phyloP scores from a whole-genome alignment of 2,329 filamentous ascomycete genomes.

The Rhinocladiella mackenziei region DNA sequence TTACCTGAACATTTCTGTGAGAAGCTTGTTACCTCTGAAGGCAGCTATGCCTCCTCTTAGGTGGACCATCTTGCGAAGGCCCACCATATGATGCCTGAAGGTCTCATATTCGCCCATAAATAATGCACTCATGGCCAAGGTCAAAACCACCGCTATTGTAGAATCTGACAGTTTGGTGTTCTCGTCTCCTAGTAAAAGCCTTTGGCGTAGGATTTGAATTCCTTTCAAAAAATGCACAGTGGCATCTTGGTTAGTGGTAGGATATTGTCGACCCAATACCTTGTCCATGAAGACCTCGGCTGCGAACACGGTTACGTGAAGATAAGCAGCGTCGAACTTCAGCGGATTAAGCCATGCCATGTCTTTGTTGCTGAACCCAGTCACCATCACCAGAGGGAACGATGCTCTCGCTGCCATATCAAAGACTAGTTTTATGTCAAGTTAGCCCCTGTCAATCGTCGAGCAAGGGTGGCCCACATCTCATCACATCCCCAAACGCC shows the following conservation, averaged over 20 bases:
- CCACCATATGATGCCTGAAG: conserved; percentile 37
- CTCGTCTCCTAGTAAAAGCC: conserved; percentile 28
- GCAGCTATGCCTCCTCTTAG: conserved; percentile 37
- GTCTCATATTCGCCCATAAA: conserved; percentile 32
- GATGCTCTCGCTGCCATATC: conserved; percentile 34
- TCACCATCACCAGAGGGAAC: conserved; percentile 36
- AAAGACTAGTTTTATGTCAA: conserved; percentile 30
- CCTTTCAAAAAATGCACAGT: conserved; percentile 33
- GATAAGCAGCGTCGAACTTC: conserved; percentile 35
- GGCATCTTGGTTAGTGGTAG: conserved; percentile 8
- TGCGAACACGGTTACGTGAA: conserved; percentile 38
- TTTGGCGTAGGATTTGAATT: conserved; percentile 35
- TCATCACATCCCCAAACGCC: conserved; percentile 29
- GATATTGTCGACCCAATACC: conserved; percentile 18
- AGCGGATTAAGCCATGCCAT: conserved; percentile 34
- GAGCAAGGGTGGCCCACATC: conserved; percentile 30
- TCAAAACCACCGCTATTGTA: conserved; percentile 36
- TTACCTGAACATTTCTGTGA: conserved; percentile 37
- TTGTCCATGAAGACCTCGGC: conserved; percentile 34
- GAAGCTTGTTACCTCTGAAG: conserved; percentile 37
- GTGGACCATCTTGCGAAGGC: conserved; percentile 38
- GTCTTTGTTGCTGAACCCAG: conserved; percentile 31
- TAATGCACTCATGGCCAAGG: conserved; percentile 34
- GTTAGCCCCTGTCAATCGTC: conserved; percentile 1
- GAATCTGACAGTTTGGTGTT: conserved; percentile 30